Evolutionary conservation across 2,329 filamentous ascomycete genomes (phyloP), one percentile per base, ranked within the genome.

Genomic region (Erysiphe pulchra): DNA sequence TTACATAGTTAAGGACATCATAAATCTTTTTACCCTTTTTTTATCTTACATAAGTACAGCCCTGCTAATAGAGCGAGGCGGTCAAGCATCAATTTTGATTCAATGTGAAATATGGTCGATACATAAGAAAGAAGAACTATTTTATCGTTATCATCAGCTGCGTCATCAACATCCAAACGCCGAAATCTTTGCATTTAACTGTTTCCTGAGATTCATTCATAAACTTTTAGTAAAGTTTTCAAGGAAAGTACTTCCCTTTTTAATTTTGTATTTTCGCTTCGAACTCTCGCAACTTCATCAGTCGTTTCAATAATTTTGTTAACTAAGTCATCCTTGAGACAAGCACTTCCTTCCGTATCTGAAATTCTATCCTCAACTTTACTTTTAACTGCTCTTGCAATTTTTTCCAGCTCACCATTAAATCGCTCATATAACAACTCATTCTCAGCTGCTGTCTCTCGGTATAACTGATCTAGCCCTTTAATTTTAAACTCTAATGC

Each of bases 351-450:
- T 14, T n/a, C 12, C 28, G 12, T 16, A 34, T 13, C 14, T 13
- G 7, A n/a, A 34, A n/a, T 24, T 1, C 20, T 17, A 11, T n/a
- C 30, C 16, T 44, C 42, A 4, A 74, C 73, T 52, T 77, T 78
- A 49, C 72, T 72, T 59, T 74, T 75, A 42, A 90, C 68, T 37
- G 78, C 81, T 59, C 75, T 79, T 39, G 85, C 68, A 49, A 94
- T 81, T 64, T 80, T 84, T 53, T 74, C 79, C 42, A 95, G 64
- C 62, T 94, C 87, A n/a, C 75, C 73, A 55, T 94, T 93, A 65
- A 94, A 93, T 49, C 77, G 78, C 52, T 87, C 80, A 60, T 94
- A 94, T 46, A 95, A 67, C 30, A 87, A 72, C 62, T 94, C 86
- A 54, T 94, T 95, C 65, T 95, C 87, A 0, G 83, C 81, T 54